Percentiles rank a stretch among this genome's conserved stretches.
Conservation (phyloP, 2,329 filamentous ascomycete genomes). For the Colletotrichum melonis region DNA sequence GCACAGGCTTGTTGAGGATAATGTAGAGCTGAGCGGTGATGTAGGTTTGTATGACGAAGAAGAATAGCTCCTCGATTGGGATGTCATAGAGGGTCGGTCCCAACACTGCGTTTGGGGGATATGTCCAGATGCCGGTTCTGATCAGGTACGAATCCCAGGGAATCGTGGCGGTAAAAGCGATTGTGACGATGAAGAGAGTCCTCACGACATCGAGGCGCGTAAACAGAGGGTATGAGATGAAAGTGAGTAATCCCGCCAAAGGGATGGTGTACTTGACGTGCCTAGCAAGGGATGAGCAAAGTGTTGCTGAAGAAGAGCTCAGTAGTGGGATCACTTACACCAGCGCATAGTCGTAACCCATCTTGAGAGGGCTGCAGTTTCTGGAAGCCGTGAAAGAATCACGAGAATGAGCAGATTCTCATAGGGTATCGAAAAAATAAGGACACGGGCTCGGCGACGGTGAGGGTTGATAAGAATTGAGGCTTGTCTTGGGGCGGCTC, state of each 20-base stretch:
- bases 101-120: slow-evolving; percentile 72
- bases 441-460: not conserved
- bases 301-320: not conserved
- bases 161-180: slow-evolving; percentile 75
- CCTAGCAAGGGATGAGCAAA: slow-evolving; percentile 48
- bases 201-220: slow-evolving; percentile 73
- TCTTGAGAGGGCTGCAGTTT: slow-evolving; percentile 42
- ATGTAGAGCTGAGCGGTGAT: slow-evolving; percentile 77
- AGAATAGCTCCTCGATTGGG: slow-evolving; percentile 79
- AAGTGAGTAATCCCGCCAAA: slow-evolving; percentile 67
- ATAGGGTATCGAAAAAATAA: not conserved
- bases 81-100: slow-evolving; percentile 73
- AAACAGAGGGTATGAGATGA: slow-evolving; percentile 70
- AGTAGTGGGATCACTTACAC: slow-evolving; percentile 59
- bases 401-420: not conserved
- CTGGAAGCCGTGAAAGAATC: not conserved
- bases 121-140: slow-evolving; percentile 75
- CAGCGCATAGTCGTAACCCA: slow-evolving; percentile 71
- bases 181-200: slow-evolving; percentile 67
- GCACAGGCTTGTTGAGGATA: slow-evolving; percentile 72
- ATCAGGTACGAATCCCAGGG: slow-evolving; percentile 85
- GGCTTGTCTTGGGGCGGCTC: not conserved
- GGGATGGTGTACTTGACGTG: slow-evolving; percentile 77
- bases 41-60: slow-evolving; percentile 82
- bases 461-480: not conserved